Conservation (phyloP, 1,284 basidiomycete species). For the Sphaerobolus stellatus region DNA sequence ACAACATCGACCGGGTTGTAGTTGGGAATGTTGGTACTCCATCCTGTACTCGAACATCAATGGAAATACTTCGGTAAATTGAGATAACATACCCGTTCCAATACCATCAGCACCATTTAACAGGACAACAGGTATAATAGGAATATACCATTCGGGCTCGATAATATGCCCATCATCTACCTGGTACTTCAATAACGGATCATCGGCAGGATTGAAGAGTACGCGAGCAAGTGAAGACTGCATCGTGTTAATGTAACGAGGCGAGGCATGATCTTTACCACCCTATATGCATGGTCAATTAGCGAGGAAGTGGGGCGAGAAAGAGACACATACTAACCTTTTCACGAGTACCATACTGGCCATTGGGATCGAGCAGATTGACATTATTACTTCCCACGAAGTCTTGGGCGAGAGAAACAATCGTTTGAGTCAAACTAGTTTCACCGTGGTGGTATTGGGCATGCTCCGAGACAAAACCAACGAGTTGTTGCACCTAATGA, state of each 20-base stretch:
- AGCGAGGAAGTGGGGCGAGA: not conserved
- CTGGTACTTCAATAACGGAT: constrained; percentile 79
- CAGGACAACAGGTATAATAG: constrained; percentile 85
- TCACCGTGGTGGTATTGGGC: constrained; percentile 99
- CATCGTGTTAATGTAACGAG: constrained; percentile 96
- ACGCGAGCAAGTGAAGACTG: constrained; percentile 76
- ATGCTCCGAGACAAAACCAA: constrained; percentile 92
- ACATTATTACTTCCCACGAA: constrained; percentile 97
- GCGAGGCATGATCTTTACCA: constrained; percentile 94
- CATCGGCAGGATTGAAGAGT: constrained; percentile 85
- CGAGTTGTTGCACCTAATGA: constrained; percentile 84
- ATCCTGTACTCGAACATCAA: constrained; percentile 53
- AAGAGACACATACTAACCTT: constrained; percentile 20
- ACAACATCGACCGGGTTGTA: constrained; percentile 95
- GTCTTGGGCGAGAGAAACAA: constrained; percentile 92
- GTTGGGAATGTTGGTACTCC: constrained; percentile 93
- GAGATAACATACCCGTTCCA: constrained; percentile 72
- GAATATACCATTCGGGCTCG: constrained; percentile 96
- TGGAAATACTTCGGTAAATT: not conserved
- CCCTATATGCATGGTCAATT: constrained; percentile 51
- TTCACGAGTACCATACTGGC: constrained; percentile 93
- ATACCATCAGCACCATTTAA: constrained; percentile 98
- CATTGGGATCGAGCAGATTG: constrained; percentile 86
- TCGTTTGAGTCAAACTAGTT: constrained; percentile 81
- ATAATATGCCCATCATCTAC: constrained; percentile 88